Conservation (phyloP, 257 asterid genomes). For the Nicotiana tabacum region DNA sequence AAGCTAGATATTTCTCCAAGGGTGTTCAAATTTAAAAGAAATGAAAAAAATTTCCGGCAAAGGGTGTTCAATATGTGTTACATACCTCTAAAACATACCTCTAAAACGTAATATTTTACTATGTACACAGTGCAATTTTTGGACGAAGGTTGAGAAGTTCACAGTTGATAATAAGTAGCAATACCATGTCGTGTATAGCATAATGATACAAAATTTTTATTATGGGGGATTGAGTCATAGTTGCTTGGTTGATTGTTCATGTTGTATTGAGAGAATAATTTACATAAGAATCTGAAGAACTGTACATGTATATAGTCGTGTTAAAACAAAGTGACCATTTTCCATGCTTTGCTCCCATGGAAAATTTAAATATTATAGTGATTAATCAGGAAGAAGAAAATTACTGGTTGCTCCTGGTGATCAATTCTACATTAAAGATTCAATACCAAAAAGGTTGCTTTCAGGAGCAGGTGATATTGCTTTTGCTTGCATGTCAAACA, state of each 20-base stretch:
- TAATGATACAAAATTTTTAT: not conserved
- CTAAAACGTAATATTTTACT: no score
- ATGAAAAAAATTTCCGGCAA: no score
- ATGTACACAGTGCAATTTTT: no score
- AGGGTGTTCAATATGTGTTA: no score
- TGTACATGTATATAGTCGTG: not conserved
- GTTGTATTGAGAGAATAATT: not conserved
- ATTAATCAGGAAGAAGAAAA: not conserved
- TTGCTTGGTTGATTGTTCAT: not conserved
- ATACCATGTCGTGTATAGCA: not conserved
- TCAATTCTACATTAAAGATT: not conserved
- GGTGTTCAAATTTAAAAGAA: no score
- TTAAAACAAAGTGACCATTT: not conserved
- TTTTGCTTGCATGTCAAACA: conserved; percentile 24
- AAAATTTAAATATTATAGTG: not conserved
- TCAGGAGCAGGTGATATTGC: not conserved
- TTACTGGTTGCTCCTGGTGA: not conserved
- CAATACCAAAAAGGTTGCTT: not conserved
- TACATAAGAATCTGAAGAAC: not conserved
- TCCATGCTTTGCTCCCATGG: not conserved
- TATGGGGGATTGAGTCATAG: not conserved
- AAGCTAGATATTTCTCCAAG: no score
- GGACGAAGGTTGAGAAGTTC: no score
- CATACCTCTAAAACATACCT: no score
- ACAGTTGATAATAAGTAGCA: not conserved